Evolutionary conservation across 139 green algal genomes (phyloP), one percentile per base, ranked within the genome.

Genomic region (Chlorella sorokiniana): DNA sequence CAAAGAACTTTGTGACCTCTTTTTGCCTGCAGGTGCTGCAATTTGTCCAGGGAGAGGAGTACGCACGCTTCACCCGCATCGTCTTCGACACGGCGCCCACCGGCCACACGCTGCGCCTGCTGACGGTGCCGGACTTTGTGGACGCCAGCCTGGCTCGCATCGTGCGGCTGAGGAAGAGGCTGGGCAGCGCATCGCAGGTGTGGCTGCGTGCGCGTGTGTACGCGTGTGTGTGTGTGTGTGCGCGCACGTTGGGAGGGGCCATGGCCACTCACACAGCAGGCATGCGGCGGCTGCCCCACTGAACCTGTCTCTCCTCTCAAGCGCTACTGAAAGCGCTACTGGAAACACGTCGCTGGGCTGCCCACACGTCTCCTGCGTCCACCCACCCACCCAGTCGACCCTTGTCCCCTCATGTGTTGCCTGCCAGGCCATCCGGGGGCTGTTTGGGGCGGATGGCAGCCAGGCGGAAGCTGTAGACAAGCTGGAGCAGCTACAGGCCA

Each of bases 81-180:
- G 83, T 99, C 48, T 99, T 99, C 84, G 97, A 99, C 89, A 99
- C 97, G 0, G 96, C 97, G 8, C 97, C 96, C 41, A 99, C 96
- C 2, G 94, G 95, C 8, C 95, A 98, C 92, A 98, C 95, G 51
- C 88, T 98, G 73, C 83, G 95, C 67, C 88, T 98, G 86, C 93
- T 98, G 69, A 89, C 89, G 4, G 91, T 97, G 70, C 95, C 95
- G 10, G 94, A 97, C 45, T 97, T 97, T 86, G 92, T 97, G 31
- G 91, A 96, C 68, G 87, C 87, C 1, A 90, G 87, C 1, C 86
- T 98, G 31, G 87, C 42, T 52, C 96, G 96, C 89, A 87, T 97
- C 63, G 84, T 92, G 76, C 85, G 89, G 41, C 81, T 98, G 79
- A 88, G 94, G 11, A 89, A 91, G 81, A 94, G 94, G 88, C 82